Evolutionary conservation across 2,329 filamentous ascomycete genomes (phyloP).

Genomic region (Arthrobotrys megalospora): DNA sequence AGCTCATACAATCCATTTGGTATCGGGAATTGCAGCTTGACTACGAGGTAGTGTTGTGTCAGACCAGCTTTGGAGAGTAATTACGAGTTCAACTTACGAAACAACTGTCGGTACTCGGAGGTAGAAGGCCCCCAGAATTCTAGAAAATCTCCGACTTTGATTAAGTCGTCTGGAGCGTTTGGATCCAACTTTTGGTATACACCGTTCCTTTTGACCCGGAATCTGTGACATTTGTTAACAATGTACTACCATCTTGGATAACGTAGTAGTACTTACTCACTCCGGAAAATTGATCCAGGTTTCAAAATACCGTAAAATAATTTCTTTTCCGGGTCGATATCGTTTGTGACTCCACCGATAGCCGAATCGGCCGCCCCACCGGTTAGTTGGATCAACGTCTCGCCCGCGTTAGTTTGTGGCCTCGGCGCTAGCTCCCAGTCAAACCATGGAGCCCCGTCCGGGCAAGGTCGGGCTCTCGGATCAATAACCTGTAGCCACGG

Average conservation of each 20-base stretch:
- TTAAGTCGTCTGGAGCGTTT: conserved; percentile 10
- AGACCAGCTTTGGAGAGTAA: background rate
- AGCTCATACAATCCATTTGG: background rate
- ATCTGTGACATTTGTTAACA: conserved; percentile 12
- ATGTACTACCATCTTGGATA: background rate
- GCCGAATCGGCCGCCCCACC: conserved; percentile 8
- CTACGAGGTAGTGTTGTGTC: background rate
- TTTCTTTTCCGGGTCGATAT: background rate
- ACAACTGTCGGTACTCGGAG: conserved; percentile 24
- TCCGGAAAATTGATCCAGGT: conserved; percentile 21
- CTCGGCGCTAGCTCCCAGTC: conserved; percentile 42
- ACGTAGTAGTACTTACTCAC: conserved; percentile 26
- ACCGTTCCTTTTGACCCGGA: conserved; percentile 39
- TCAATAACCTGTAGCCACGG: conserved; percentile 14
- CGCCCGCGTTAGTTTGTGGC: conserved; percentile 11
- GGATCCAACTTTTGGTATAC: conserved; percentile 33
- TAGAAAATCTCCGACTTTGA: conserved; percentile 32
- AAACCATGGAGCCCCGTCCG: conserved; percentile 18
- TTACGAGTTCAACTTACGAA: conserved; percentile 1
- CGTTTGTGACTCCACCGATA: conserved; percentile 35
- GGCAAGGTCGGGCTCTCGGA: conserved; percentile 15
- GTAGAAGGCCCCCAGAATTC: conserved; percentile 40
- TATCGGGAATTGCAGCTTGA: background rate
- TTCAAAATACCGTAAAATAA: conserved; percentile 23
- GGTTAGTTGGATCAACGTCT: conserved; percentile 46